phyloP scores from a whole-genome alignment of 345 rosid genomes.

The Cardiospermum halicacabum region DNA sequence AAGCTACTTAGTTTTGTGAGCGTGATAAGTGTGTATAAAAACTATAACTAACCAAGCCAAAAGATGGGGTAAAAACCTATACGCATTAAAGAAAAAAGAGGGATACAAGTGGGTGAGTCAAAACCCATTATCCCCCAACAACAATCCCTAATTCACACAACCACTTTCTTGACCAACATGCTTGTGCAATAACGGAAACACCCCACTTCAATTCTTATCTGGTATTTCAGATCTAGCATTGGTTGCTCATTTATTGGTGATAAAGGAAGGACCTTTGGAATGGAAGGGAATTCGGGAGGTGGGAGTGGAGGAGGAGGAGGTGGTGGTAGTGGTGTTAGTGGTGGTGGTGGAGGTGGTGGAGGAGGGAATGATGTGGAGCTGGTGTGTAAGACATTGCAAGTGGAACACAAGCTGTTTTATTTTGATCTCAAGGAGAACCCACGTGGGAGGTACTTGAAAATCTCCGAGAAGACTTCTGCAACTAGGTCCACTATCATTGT shows the following conservation, averaged over 20 bases:
- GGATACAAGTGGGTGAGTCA: background rate
- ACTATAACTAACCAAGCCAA: too few species aligned
- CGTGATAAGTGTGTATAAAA: too few species aligned
- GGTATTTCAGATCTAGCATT: constrained; percentile 9
- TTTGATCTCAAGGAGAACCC: constrained; percentile 97
- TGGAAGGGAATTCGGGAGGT: constrained; percentile 60
- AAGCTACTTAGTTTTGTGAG: too few species aligned
- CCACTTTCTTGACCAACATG: constrained; percentile 12
- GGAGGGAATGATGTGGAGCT: constrained; percentile 82
- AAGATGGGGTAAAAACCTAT: background rate
- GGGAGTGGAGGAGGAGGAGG: constrained; percentile 26
- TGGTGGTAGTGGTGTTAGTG: constrained; percentile 15
- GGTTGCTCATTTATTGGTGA: background rate
- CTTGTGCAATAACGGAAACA: constrained; percentile 8
- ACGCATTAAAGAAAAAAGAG: background rate
- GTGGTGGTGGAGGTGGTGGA: constrained; percentile 19
- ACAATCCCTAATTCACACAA: constrained; percentile 13
- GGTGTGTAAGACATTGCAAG: constrained; percentile 91
- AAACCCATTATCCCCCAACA: constrained; percentile 2
- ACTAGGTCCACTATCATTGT: constrained; percentile 98
- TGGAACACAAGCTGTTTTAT: constrained; percentile 95
- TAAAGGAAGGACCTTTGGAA: background rate
- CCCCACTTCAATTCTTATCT: constrained; percentile 3
- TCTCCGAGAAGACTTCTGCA: constrained; percentile 98
- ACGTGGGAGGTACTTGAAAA: constrained; percentile 89